A percentile compares a stretch with the other conserved stretches of the same genome.
Evolutionary conservation across 208 protist genomes (phyloP).

Genomic region (Porcisia hertigi): DNA sequence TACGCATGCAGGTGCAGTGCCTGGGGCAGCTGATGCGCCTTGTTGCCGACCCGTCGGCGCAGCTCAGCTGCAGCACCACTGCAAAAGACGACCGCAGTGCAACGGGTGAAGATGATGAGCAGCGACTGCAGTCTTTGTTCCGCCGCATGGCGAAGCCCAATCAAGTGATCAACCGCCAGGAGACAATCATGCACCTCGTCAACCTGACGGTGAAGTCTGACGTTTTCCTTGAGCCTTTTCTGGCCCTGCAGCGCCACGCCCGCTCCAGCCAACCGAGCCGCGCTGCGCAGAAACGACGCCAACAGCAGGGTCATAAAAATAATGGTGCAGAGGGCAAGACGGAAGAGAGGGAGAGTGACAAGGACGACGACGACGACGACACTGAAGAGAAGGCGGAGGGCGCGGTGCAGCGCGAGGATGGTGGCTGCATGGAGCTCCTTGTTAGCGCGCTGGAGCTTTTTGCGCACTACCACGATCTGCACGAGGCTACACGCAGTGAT

Average conservation of each 20-base stretch:
- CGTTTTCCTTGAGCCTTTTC: conserved; percentile 76
- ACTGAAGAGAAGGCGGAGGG: conserved; percentile 28
- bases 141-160: conserved; percentile 87
- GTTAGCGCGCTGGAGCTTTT: conserved; percentile 77
- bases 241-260: conserved; percentile 73
- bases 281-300: conserved; percentile 4
- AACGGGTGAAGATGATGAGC: conserved; percentile 28
- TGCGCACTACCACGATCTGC: conserved; percentile 79
- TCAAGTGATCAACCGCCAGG: conserved; percentile 89
- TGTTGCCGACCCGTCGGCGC: conserved; percentile 61
- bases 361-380: conserved; percentile 14
- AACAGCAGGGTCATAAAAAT: conserved; percentile 7
- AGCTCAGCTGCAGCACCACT: conserved; percentile 35
- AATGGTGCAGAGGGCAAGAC: not conserved
- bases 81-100: conserved; percentile 4
- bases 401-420: conserved; percentile 32
- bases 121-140: conserved; percentile 55
- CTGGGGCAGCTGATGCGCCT: conserved; percentile 81
- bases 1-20: conserved; percentile 81
- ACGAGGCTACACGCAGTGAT: conserved; percentile 33
- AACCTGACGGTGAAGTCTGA: conserved; percentile 87
- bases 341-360: conserved; percentile 26
- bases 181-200: conserved; percentile 75
- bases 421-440: conserved; percentile 78
- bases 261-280: conserved; percentile 23